Percentiles rank a stretch among this genome's conserved stretches.
Evolutionary conservation across 306 rosid species (phyloP).

Genomic region (Glycine tomentella): DNA sequence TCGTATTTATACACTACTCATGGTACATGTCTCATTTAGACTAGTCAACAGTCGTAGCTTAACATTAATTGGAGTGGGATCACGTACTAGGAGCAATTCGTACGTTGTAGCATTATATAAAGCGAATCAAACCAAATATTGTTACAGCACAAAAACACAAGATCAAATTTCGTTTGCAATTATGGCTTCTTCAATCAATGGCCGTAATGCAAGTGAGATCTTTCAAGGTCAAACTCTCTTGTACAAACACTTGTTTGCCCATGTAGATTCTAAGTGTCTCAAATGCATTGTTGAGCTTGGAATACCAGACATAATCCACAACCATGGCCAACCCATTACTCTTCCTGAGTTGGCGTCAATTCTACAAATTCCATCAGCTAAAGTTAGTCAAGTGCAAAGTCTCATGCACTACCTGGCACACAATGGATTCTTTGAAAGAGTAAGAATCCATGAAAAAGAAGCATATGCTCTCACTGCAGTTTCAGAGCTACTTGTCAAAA

Average conservation of each 20-base stretch:
- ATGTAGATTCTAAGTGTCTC: constrained; percentile 10
- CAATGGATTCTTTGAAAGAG: constrained; percentile 47
- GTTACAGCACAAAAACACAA: neutral
- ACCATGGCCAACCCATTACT: constrained; percentile 52
- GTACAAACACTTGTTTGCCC: constrained; percentile 19
- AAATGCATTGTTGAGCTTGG: constrained; percentile 48
- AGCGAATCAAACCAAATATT: neutral
- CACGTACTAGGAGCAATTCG: too few relatives aligned
- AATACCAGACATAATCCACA: constrained; percentile 48
- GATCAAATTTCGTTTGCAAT: neutral
- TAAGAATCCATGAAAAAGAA: constrained; percentile 1
- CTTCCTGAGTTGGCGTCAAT: constrained; percentile 50
- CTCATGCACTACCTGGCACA: constrained; percentile 56
- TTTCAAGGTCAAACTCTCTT: constrained; percentile 43
- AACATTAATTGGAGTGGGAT: too few relatives aligned
- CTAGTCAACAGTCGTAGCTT: too few relatives aligned
- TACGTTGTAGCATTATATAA: neutral
- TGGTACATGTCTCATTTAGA: neutral
- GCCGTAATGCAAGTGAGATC: constrained; percentile 32
- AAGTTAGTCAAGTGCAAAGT: constrained; percentile 22
- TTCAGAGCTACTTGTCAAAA: constrained; percentile 50
- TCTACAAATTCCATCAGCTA: constrained; percentile 49
- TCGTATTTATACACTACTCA: neutral
- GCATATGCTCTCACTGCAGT: constrained; percentile 49
- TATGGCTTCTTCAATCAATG: constrained; percentile 31